Conservation (phyloP, 139 green algal species). For the Micractinium conductrix region DNA sequence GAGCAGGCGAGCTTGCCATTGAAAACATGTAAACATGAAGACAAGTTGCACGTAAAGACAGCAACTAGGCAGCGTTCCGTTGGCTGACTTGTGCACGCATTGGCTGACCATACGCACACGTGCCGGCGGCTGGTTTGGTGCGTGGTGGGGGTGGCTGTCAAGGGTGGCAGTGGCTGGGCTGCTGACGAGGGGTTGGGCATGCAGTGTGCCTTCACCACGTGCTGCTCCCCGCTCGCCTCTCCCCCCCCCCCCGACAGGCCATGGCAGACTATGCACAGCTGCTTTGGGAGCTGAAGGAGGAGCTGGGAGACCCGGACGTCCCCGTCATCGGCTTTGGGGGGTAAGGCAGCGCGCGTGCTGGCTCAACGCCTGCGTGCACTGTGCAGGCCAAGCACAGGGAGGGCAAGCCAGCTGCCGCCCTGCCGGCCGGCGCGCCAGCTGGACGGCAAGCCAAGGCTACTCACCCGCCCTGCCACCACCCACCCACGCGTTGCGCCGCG, state of each 20-base stretch:
- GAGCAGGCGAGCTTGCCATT: constrained; percentile 48
- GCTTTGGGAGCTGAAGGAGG: constrained; percentile 54
- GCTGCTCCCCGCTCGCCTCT: neutral
- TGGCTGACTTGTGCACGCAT: too few relatives aligned
- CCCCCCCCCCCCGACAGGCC: constrained; percentile 48
- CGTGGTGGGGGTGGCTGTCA: too few relatives aligned
- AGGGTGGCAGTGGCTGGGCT: too few relatives aligned
- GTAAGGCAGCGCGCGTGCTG: constrained; percentile 5
- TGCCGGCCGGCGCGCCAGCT: neutral
- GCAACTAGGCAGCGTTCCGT: too few relatives aligned
- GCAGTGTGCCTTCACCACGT: too few relatives aligned
- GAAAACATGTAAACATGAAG: too few relatives aligned
- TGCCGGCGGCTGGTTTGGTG: too few relatives aligned
- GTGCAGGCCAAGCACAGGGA: neutral
- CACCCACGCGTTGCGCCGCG: neutral
- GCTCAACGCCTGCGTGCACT: too few relatives aligned
- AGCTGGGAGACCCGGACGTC: constrained; percentile 42
- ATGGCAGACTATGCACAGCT: constrained; percentile 82
- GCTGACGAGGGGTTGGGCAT: too few relatives aligned
- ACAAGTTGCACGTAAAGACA: too few relatives aligned
- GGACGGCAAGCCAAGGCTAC: neutral
- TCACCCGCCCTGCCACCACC: neutral
- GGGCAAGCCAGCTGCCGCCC: neutral
- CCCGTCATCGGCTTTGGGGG: constrained; percentile 85
- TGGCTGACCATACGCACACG: too few relatives aligned